phyloP scores from a whole-genome alignment of 805 yeast species.

The Sugiyamaella chiloensis region DNA sequence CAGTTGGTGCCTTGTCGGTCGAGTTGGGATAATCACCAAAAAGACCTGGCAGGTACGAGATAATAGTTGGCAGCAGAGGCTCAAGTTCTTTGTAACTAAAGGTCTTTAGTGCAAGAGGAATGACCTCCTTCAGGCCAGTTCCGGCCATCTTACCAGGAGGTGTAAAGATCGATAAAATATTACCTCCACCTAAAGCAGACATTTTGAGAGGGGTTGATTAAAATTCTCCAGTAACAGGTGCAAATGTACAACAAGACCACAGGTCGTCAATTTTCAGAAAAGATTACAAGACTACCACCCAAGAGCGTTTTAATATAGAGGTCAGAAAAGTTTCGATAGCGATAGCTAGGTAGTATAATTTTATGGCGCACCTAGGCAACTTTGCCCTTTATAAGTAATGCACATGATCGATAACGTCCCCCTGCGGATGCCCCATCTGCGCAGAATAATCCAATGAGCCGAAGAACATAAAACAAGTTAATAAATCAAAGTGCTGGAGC shows the following conservation, averaged over 20 bases:
- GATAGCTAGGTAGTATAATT: no score
- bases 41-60: constrained; percentile 33
- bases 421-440: constrained; percentile 1
- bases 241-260: no score
- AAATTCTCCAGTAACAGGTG: no score
- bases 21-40: constrained; percentile 62
- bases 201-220: no score
- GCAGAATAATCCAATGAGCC: background rate
- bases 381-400: background rate
- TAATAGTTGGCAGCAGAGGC: constrained; percentile 17
- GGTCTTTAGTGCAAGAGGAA: constrained; percentile 19
- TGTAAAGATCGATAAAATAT: constrained; percentile 14
- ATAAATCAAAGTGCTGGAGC: background rate
- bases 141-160: constrained; percentile 24
- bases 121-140: constrained; percentile 29
- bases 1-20: constrained; percentile 58
- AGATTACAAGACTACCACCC: no score
- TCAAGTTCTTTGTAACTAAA: constrained; percentile 19
- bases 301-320: no score
- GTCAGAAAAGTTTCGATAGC: no score
- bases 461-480: background rate
- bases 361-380: no score
- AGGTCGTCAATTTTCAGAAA: no score
- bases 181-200: background rate
- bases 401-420: background rate